These are phyloP conservation scores for Scleroderma bovista DNA, from an alignment of 768 basidiomycete genomes.

Conservation along the genomic window DNA sequence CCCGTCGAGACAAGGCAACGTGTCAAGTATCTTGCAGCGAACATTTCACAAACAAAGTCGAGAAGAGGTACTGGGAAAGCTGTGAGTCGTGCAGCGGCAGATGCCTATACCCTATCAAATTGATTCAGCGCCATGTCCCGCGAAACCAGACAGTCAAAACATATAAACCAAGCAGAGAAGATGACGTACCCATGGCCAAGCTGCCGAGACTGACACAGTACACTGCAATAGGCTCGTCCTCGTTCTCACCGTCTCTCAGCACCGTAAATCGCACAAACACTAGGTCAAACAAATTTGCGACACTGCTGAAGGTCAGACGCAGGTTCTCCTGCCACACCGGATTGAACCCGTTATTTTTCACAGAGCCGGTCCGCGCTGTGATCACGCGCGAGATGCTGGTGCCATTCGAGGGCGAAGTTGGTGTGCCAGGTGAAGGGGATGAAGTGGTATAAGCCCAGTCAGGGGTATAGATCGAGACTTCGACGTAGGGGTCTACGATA, in stretches of 20 bases:
- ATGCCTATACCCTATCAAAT: conserved; percentile 71
- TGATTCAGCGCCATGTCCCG: not conserved
- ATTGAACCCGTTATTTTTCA: conserved; percentile 90
- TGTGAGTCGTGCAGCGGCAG: conserved; percentile 85
- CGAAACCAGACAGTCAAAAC: not conserved
- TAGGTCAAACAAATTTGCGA: conserved; percentile 73
- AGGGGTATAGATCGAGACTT: conserved; percentile 72
- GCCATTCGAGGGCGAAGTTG: conserved; percentile 10
- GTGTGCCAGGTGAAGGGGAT: conserved; percentile 5
- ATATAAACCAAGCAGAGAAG: not conserved
- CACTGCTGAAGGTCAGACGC: conserved; percentile 67
- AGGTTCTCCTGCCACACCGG: conserved; percentile 77
- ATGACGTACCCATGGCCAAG: conserved; percentile 61
- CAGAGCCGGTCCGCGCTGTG: conserved; percentile 51
- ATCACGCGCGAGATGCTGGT: conserved; percentile 39
- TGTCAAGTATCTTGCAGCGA: conserved; percentile 36
- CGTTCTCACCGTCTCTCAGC: conserved; percentile 54
- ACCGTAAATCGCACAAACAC: conserved; percentile 81
- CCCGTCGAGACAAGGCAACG: not conserved
- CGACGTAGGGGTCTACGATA: conserved; percentile 69
- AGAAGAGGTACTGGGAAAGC: conserved; percentile 85
- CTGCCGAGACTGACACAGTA: conserved; percentile 71
- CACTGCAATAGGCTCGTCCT: conserved; percentile 61
- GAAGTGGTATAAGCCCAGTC: conserved; percentile 50
- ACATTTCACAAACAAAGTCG: conserved; percentile 83